Evolutionary conservation across 2,329 filamentous ascomycete species (phyloP).

Genomic region (Colletotrichum chrysophilum): DNA sequence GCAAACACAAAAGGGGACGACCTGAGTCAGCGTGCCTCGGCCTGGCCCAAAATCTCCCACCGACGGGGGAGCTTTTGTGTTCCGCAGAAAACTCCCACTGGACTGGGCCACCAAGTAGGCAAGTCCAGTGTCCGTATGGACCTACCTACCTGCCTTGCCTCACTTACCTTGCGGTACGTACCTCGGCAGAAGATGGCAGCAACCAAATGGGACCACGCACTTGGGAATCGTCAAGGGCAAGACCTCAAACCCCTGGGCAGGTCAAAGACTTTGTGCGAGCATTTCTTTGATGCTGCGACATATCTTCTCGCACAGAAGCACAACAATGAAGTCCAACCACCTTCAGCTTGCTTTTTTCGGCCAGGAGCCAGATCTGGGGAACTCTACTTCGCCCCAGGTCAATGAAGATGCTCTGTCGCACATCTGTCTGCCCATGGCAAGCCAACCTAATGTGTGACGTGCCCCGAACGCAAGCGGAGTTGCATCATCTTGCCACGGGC

Average conservation of each 20-base stretch:
- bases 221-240: background rate
- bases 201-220: background rate
- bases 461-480: no score
- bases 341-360: no score
- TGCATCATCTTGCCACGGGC: no score
- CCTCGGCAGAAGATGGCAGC: background rate
- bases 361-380: no score
- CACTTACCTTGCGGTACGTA: background rate
- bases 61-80: background rate
- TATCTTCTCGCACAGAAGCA: background rate
- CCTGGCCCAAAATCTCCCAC: background rate
- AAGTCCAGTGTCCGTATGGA: background rate
- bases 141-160: background rate
- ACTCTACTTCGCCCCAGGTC: no score
- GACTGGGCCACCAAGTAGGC: background rate
- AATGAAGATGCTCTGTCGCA: background rate
- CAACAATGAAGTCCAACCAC: background rate
- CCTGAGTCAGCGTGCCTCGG: background rate
- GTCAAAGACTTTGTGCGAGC: background rate
- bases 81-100: background rate
- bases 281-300: background rate
- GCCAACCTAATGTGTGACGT: no score
- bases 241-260: background rate
- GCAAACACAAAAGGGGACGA: background rate
- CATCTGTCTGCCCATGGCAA: background rate